These are phyloP conservation scores for Jamesozyma lodderae DNA, from an alignment of 805 yeast genomes.

Conservation along the genomic window DNA sequence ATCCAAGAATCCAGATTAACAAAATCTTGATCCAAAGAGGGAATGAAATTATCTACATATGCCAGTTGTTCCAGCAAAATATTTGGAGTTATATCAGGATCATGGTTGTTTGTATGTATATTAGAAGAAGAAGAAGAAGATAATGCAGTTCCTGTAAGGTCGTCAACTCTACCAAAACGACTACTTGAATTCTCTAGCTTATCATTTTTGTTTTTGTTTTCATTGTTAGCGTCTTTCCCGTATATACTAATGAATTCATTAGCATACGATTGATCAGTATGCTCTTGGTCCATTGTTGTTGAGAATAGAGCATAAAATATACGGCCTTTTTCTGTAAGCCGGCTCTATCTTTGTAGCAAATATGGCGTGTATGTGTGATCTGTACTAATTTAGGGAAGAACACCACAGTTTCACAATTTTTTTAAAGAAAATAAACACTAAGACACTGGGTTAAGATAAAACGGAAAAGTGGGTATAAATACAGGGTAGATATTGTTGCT, in stretches of 20 bases:
- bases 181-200: too few relatives aligned
- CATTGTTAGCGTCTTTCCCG: conserved; percentile 35
- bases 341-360: too few relatives aligned
- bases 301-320: too few relatives aligned
- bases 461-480: too few relatives aligned
- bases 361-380: too few relatives aligned
- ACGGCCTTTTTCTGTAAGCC: too few relatives aligned
- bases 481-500: too few relatives aligned
- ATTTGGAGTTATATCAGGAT: conserved; percentile 24
- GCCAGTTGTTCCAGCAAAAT: conserved; percentile 65
- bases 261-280: conserved; percentile 1
- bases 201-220: conserved; percentile 22
- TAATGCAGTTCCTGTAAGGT: too few relatives aligned
- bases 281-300: neutral
- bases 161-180: neutral
- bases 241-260: conserved; percentile 1
- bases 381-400: too few relatives aligned
- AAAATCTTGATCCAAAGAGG: conserved; percentile 39
- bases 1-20: conserved; percentile 26
- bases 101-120: conserved; percentile 1
- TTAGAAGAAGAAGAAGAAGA: neutral
- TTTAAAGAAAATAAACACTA: too few relatives aligned
- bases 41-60: conserved; percentile 69
- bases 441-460: too few relatives aligned
- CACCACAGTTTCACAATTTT: too few relatives aligned